Evolutionary conservation across 768 basidiomycete species (phyloP).

Genomic region (Lentinula detonsa): DNA sequence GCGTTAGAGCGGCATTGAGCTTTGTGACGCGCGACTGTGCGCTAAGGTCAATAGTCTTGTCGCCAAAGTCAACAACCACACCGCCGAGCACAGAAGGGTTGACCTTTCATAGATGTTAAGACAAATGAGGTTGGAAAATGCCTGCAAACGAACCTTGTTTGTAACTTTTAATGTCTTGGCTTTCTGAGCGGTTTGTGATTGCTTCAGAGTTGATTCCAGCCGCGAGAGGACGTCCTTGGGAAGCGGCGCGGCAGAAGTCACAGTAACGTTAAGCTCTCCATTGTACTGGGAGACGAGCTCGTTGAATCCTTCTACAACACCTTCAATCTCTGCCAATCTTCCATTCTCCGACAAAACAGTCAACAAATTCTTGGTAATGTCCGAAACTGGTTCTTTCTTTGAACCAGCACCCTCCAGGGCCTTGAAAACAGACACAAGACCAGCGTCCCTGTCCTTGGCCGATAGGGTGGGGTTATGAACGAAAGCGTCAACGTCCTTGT

Average conservation of each 20-base stretch:
- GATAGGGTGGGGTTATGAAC: slow-evolving; percentile 91
- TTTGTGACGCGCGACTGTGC: slow-evolving; percentile 92
- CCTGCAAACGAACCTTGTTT: slow-evolving; percentile 67
- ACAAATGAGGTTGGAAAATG: slow-evolving; percentile 5
- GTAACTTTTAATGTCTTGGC: slow-evolving; percentile 85
- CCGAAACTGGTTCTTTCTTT: slow-evolving; percentile 75
- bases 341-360: slow-evolving; percentile 89
- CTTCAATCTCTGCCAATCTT: slow-evolving; percentile 74
- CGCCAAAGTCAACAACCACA: slow-evolving; percentile 92
- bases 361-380: slow-evolving; percentile 91
- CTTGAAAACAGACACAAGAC: slow-evolving; percentile 62
- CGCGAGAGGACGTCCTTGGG: slow-evolving; percentile 68
- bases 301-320: slow-evolving; percentile 89
- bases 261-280: slow-evolving; percentile 88
- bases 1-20: slow-evolving; percentile 82
- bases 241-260: slow-evolving; percentile 84
- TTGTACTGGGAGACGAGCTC: slow-evolving; percentile 83
- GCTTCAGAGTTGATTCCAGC: slow-evolving; percentile 83
- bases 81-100: slow-evolving; percentile 92
- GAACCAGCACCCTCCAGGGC: slow-evolving; percentile 53
- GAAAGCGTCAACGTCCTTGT: slow-evolving; percentile 63
- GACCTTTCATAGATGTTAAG: slow-evolving; percentile 43
- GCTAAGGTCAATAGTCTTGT: slow-evolving; percentile 96
- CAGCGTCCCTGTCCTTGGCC: slow-evolving; percentile 61
- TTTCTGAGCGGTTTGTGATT: slow-evolving; percentile 76